Evolutionary conservation across 140 eudicot species (phyloP).

Genomic region (Stevia rebaudiana): DNA sequence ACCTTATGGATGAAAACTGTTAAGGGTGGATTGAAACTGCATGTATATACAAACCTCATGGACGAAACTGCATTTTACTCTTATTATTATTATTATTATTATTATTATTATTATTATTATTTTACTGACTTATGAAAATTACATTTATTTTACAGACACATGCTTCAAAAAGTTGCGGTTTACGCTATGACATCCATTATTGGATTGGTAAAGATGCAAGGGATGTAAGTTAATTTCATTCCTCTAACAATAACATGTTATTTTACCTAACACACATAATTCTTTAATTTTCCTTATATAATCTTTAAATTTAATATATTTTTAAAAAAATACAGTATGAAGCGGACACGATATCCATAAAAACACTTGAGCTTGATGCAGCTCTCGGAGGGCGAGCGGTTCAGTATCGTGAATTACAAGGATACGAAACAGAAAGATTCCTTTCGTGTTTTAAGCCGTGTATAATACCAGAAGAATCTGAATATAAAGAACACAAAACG

Average conservation of each 20-base stretch:
- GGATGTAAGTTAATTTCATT: slow-evolving; percentile 50
- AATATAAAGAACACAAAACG: slow-evolving; percentile 34
- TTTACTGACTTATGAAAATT: slow-evolving; percentile 4
- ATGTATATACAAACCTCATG: no score
- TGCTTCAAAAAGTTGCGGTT: slow-evolving; percentile 67
- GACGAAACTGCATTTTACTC: no score
- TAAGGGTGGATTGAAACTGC: no score
- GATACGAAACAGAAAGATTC: slow-evolving; percentile 76
- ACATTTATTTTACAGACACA: slow-evolving; percentile 48
- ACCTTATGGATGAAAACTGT: no score
- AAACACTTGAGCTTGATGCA: slow-evolving; percentile 83
- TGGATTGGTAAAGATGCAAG: slow-evolving; percentile 94
- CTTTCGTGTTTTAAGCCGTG: slow-evolving; percentile 91
- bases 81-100: no score
- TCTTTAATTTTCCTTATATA: background rate
- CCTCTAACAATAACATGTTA: background rate
- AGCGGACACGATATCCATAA: slow-evolving; percentile 68
- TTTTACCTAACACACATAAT: background rate
- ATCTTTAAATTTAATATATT: background rate
- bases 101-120: no score
- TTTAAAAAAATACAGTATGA: slow-evolving; percentile 52
- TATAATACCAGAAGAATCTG: slow-evolving; percentile 50
- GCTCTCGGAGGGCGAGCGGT: slow-evolving; percentile 93
- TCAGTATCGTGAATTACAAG: slow-evolving; percentile 92
- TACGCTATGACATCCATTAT: slow-evolving; percentile 77